Percentiles rank a stretch among this genome's conserved stretches.
phyloP scores from a whole-genome alignment of 495 filamentous ascomycete genomes.

The Penicillium steckii region DNA sequence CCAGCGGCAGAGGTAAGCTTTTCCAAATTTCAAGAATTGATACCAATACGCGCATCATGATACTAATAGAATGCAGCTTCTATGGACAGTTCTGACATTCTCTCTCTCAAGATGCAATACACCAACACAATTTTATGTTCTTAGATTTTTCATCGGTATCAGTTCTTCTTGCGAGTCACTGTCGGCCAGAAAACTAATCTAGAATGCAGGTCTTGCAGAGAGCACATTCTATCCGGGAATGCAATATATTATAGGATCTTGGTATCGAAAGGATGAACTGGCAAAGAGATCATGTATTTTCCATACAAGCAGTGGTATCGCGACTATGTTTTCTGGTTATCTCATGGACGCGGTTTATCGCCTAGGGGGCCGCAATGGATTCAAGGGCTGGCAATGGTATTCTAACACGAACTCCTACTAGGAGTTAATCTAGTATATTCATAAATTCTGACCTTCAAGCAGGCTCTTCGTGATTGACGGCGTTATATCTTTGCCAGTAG shows the following conservation, averaged over 20 bases:
- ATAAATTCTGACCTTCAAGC: not conserved
- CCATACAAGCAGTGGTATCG: slow-evolving; percentile 53
- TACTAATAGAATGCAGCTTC: slow-evolving; percentile 35
- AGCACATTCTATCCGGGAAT: slow-evolving; percentile 47
- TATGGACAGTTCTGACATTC: slow-evolving; percentile 56
- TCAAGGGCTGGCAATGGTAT: slow-evolving; percentile 48
- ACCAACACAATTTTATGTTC: slow-evolving; percentile 50
- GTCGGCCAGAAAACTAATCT: slow-evolving; percentile 28
- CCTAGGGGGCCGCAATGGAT: slow-evolving; percentile 47
- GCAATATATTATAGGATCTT: slow-evolving; percentile 46
- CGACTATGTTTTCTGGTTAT: slow-evolving; percentile 57
- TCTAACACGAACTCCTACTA: not conserved
- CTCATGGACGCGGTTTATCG: slow-evolving; percentile 56
- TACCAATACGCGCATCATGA: not conserved
- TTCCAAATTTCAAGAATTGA: not conserved
- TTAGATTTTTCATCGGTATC: slow-evolving; percentile 58
- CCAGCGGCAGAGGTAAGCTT: slow-evolving; percentile 42
- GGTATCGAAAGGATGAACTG: slow-evolving; percentile 56
- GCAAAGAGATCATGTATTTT: slow-evolving; percentile 63
- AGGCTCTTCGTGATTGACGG: slow-evolving; percentile 47
- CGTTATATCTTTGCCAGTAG: slow-evolving; percentile 46
- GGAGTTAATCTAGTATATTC: no score
- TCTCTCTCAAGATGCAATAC: slow-evolving; percentile 45
- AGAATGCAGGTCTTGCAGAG: slow-evolving; percentile 38
- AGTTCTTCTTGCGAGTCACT: slow-evolving; percentile 13